Evolutionary conservation across 139 green algal species (phyloP).

Genomic region (Ulvella scutata): DNA sequence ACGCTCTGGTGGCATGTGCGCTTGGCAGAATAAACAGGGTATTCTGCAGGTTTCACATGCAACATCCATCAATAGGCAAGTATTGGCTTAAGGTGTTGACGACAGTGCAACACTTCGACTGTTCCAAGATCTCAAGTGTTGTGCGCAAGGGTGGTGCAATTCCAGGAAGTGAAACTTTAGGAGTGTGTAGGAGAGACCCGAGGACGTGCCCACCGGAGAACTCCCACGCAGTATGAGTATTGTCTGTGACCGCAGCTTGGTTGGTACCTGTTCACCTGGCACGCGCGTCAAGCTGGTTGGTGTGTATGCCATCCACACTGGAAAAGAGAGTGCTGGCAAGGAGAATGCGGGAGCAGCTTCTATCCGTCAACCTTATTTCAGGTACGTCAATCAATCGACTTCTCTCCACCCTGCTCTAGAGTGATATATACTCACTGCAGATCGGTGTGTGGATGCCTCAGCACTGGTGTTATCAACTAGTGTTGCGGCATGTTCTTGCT

Average conservation of each 20-base stretch:
- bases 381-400: too few species aligned
- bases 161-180: too few species aligned
- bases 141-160: too few species aligned
- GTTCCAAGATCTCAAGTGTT: too few species aligned
- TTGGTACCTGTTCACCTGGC: slow-evolving; percentile 64
- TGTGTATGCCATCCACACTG: slow-evolving; percentile 84
- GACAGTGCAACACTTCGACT: too few species aligned
- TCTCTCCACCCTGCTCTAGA: not conserved
- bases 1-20: too few species aligned
- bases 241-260: slow-evolving; percentile 68
- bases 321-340: slow-evolving; percentile 11
- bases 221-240: slow-evolving; percentile 73
- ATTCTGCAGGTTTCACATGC: too few species aligned
- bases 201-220: slow-evolving; percentile 91
- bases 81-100: too few species aligned
- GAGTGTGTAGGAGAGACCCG: slow-evolving; percentile 83
- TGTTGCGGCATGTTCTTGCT: too few species aligned
- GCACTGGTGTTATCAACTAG: not conserved
- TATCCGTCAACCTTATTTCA: not conserved
- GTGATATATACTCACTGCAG: not conserved
- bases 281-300: slow-evolving; percentile 80
- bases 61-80: too few species aligned
- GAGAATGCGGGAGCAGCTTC: not conserved
- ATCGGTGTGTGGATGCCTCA: too few species aligned
- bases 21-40: too few species aligned